Base-by-base conservation (phyloP, 495 filamentous ascomycete species). In the Aspergillus mulundensis region DNA sequence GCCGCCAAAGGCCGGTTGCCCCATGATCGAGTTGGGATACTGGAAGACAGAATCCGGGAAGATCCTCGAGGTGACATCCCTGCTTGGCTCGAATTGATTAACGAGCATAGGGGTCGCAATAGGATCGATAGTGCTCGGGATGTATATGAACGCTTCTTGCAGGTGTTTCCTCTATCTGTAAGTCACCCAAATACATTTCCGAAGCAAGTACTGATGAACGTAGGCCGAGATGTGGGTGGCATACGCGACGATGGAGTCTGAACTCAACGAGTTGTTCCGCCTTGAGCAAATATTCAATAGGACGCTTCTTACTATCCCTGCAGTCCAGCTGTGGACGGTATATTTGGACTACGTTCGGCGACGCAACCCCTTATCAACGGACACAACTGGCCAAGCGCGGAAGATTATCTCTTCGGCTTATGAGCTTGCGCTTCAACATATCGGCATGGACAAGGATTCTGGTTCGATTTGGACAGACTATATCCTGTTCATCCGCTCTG, bases 301-400 rank as follows among this genome's bases (percentile, higher is more conserved):
- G 51, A 88, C 83, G 41, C 81, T 98, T 41, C 70, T 88, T 56
- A 73, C 77, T 19, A 84, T 89, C 14, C 88, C 87, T 16, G 87
- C 91, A 68, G 84, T 97, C 28, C 80, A 86, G 48, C 82, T 98
- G 7, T 98, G 92, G 93, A 88, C 84, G 16, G 81, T 87, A n/a
- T 98, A 98, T 67, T 78, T 98, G 34, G 88, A 95, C 69, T 97
- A 97, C 68, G 85, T 97, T 57, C 92, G 95, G 50, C 90, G 94
- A 16, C 80, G 86, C 49, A 92, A 97, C 65, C 89, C 94, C 57
- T 73, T 97, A 41, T 84, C 81, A 5, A 93, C 84, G 56, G 94
- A 97, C 65, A 75, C 82, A n/a, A 77, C 80, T 34, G 90, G 88
- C 32, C 75, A 83, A 45, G 87, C 90, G 34, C 87, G 93, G 40